Evolutionary conservation across 1,284 basidiomycete species (phyloP).

Genomic region (Leccinum subfulvum): DNA sequence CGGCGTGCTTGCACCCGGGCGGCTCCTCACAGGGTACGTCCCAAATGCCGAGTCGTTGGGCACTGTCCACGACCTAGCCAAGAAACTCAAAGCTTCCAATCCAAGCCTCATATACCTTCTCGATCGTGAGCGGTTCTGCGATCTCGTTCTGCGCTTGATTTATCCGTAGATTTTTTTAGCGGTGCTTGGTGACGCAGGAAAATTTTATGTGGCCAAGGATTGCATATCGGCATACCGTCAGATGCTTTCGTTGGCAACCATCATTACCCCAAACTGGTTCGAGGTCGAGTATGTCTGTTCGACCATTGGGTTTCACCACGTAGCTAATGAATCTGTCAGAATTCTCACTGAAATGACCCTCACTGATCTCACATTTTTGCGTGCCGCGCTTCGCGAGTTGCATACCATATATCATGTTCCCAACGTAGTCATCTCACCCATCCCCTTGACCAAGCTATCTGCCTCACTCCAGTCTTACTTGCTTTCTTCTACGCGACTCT

Average conservation of each 20-base stretch:
- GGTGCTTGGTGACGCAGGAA: conserved; percentile 88
- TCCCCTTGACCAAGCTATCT: conserved; percentile 64
- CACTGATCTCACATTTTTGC: conserved; percentile 63
- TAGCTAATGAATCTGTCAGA: conserved; percentile 39
- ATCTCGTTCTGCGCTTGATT: conserved; percentile 5
- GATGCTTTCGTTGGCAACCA: conserved; percentile 78
- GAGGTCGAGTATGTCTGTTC: conserved; percentile 81
- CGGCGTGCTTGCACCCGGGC: conserved; percentile 59
- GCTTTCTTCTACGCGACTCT: conserved; percentile 23
- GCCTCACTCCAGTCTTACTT: conserved; percentile 47
- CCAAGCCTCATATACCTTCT: conserved; percentile 79
- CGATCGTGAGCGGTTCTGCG: conserved; percentile 67
- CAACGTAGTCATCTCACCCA: conserved; percentile 91
- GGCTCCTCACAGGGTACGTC: conserved; percentile 86
- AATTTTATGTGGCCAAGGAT: conserved; percentile 84
- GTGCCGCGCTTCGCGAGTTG: conserved; percentile 67
- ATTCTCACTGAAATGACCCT: conserved; percentile 74
- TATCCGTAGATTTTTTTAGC: conserved; percentile 67
- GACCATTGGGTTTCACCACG: neutral
- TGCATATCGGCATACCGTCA: conserved; percentile 87
- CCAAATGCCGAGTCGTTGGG: conserved; percentile 80
- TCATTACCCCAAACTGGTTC: conserved; percentile 98
- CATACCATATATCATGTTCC: conserved; percentile 77
- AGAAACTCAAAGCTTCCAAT: conserved; percentile 54
- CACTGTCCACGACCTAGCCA: conserved; percentile 65